Evolutionary conservation across 176 grass and related monocot species (phyloP).

Genomic region (Ensete glaucum): DNA sequence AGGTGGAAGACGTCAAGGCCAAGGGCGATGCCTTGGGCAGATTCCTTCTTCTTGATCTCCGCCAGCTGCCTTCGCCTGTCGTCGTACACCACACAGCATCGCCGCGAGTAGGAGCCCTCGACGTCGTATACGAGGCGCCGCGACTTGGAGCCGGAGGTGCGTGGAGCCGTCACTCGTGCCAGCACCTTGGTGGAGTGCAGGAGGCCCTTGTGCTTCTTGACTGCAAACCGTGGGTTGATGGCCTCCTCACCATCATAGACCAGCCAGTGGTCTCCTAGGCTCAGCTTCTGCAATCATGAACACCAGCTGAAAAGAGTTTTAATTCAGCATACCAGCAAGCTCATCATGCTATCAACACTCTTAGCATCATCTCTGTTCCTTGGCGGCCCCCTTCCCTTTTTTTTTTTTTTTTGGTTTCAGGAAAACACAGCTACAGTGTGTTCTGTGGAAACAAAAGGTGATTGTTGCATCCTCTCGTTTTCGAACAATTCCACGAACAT

Average conservation of each 20-base stretch:
- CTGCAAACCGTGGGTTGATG: conserved; percentile 40
- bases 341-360: background rate
- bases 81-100: conserved; percentile 47
- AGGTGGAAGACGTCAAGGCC: conserved; percentile 66
- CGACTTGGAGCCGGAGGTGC: background rate
- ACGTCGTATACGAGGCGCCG: conserved; percentile 38
- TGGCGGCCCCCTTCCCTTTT: too few relatives aligned
- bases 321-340: background rate
- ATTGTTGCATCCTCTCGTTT: too few relatives aligned
- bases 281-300: conserved; percentile 48
- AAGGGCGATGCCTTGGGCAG: conserved; percentile 22
- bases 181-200: conserved; percentile 27
- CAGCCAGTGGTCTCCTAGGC: conserved; percentile 51
- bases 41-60: conserved; percentile 48
- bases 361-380: background rate
- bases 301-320: background rate
- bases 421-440: too few relatives aligned
- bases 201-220: conserved; percentile 37
- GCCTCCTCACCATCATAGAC: conserved; percentile 65
- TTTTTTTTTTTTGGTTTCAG: too few relatives aligned
- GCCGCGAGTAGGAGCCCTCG: conserved; percentile 55
- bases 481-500: background rate
- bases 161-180: conserved; percentile 27
- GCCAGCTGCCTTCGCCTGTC: conserved; percentile 32
- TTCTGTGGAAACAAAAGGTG: too few relatives aligned